phyloP scores from a whole-genome alignment of 1,284 basidiomycete genomes.

The Sparassis latifolia region DNA sequence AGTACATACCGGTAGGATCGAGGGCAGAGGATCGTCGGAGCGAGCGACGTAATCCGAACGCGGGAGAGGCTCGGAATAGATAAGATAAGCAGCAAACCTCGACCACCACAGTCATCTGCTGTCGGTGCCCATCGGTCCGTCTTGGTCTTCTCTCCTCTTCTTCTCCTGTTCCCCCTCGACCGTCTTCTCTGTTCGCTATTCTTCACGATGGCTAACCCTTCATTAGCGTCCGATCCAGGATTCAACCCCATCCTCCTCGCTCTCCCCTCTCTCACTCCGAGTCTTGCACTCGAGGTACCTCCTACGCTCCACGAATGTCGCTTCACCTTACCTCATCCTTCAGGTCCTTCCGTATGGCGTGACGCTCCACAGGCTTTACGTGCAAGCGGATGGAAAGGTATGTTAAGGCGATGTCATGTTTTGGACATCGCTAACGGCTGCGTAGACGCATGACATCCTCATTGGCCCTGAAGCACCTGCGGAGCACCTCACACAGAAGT shows the following conservation, averaged over 20 bases:
- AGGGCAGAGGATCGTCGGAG: too few species aligned
- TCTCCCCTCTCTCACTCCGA: conserved; percentile 47
- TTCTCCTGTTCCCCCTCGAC: too few species aligned
- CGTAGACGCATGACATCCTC: conserved; percentile 66
- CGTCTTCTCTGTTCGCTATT: too few species aligned
- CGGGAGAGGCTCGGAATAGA: too few species aligned
- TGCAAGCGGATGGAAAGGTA: conserved; percentile 59
- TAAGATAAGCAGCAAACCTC: too few species aligned
- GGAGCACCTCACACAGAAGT: conserved; percentile 54
- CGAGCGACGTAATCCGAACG: too few species aligned
- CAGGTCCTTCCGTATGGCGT: conserved; percentile 62
- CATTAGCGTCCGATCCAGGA: conserved; percentile 19
- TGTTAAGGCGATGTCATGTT: conserved; percentile 12
- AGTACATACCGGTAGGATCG: too few species aligned
- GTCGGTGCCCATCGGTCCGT: too few species aligned
- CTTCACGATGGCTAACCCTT: too few species aligned
- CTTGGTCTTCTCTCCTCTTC: too few species aligned
- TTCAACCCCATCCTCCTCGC: conserved; percentile 48
- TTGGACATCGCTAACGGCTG: conserved; percentile 1
- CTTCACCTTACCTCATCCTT: conserved; percentile 6
- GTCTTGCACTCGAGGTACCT: conserved; percentile 50
- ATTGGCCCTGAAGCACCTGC: conserved; percentile 61
- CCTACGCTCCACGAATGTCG: neutral
- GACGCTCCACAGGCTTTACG: conserved; percentile 58
- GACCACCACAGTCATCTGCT: too few species aligned